Evolutionary conservation across 2,329 filamentous ascomycete species (phyloP).

Genomic region (Aaosphaeria pasadenensis): DNA sequence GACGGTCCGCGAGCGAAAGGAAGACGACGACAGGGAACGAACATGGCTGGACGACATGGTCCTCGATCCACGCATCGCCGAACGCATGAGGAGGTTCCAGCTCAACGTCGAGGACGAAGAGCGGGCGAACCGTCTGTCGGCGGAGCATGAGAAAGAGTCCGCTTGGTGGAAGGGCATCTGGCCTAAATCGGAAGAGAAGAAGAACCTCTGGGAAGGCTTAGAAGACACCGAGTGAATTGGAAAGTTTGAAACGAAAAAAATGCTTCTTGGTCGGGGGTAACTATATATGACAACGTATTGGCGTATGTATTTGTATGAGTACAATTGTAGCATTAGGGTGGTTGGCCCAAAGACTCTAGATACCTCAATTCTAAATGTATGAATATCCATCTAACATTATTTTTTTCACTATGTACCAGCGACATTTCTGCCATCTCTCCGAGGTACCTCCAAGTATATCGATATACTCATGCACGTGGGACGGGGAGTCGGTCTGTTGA

Average conservation of each 20-base stretch:
- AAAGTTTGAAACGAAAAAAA: background rate
- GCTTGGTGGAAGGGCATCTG: constrained; percentile 29
- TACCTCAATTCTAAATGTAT: too few relatives aligned
- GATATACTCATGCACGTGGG: too few relatives aligned
- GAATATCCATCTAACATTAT: too few relatives aligned
- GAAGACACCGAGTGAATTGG: constrained; percentile 15
- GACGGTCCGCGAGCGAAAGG: constrained; percentile 58
- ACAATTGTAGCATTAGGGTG: too few relatives aligned
- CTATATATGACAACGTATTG: background rate
- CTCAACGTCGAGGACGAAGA: constrained; percentile 68
- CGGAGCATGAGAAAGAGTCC: constrained; percentile 11
- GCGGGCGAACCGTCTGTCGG: constrained; percentile 46
- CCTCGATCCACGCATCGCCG: constrained; percentile 70
- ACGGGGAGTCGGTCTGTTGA: too few relatives aligned
- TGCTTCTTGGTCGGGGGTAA: background rate
- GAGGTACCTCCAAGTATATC: too few relatives aligned
- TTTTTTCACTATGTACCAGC: too few relatives aligned
- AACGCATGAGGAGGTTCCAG: constrained; percentile 78
- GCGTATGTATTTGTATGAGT: background rate
- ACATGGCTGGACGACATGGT: constrained; percentile 75
- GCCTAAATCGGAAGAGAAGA: constrained; percentile 29
- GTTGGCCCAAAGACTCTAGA: too few relatives aligned
- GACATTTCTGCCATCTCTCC: too few relatives aligned
- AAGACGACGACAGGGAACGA: constrained; percentile 51
- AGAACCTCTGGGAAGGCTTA: constrained; percentile 30